These are phyloP conservation scores for Corniculantispora saksenae DNA, from an alignment of 2,329 filamentous ascomycete species.

Conservation along the genomic window DNA sequence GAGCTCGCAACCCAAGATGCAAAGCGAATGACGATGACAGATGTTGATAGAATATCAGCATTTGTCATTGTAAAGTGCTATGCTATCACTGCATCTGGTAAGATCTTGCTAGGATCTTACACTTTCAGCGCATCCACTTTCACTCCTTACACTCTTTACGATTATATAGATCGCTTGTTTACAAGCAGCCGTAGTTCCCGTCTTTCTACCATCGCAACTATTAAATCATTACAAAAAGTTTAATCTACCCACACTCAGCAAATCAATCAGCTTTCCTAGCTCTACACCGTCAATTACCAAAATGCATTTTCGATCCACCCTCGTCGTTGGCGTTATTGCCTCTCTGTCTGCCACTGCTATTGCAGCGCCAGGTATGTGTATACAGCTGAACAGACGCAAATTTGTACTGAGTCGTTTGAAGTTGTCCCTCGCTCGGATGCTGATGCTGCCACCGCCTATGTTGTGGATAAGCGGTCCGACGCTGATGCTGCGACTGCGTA, in stretches of 20 bases:
- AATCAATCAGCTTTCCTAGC: background rate
- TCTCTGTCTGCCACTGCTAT: slow-evolving; percentile 6
- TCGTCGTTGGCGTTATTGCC: slow-evolving; percentile 2
- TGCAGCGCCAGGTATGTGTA: background rate
- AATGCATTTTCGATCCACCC: slow-evolving; percentile 8
- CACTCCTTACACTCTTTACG: too few relatives aligned
- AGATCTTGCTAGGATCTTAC: too few relatives aligned
- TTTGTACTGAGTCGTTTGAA: background rate
- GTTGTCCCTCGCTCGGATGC: slow-evolving; percentile 11
- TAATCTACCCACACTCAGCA: too few relatives aligned
- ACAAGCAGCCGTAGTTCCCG: too few relatives aligned
- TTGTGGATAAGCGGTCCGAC: background rate
- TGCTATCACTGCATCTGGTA: too few relatives aligned
- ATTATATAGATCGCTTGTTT: too few relatives aligned
- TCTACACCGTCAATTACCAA: background rate
- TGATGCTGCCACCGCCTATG: background rate
- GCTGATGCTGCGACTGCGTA: background rate
- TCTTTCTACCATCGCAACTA: too few relatives aligned
- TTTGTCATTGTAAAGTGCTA: too few relatives aligned
- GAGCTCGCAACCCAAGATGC: too few relatives aligned
- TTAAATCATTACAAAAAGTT: background rate
- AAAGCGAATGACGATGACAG: too few relatives aligned
- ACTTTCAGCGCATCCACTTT: too few relatives aligned
- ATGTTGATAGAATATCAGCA: too few relatives aligned
- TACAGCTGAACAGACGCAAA: background rate